These are phyloP conservation scores for Malus sylvestris DNA, from an alignment of 306 rosid genomes.

Conservation along the genomic window DNA sequence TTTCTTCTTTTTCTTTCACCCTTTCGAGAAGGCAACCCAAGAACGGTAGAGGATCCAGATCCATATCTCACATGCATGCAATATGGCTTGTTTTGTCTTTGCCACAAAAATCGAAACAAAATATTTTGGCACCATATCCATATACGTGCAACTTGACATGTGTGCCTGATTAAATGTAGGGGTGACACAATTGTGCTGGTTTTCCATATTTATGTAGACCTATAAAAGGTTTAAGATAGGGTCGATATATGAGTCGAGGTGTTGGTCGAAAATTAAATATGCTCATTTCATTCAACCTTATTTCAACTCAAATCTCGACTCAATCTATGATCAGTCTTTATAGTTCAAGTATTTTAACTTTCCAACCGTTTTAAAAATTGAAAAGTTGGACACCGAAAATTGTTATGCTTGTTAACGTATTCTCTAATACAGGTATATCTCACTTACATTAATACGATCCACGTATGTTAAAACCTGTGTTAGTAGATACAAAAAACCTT, in stretches of 20 bases:
- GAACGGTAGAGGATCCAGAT: no score
- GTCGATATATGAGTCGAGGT: not conserved
- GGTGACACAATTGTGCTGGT: not conserved
- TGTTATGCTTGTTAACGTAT: no score
- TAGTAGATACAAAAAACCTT: not conserved
- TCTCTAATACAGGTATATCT: not conserved
- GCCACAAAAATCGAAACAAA: not conserved
- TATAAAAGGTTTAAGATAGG: not conserved
- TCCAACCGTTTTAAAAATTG: not conserved
- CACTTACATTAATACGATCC: no score
- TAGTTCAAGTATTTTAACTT: not conserved
- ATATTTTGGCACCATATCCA: not conserved
- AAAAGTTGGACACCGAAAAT: no score
- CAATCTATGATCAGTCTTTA: not conserved
- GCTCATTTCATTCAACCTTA: not conserved
- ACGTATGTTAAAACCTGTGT: no score
- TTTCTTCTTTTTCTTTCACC: no score
- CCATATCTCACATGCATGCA: slow-evolving; percentile 10
- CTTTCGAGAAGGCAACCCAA: no score
- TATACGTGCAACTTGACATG: not conserved
- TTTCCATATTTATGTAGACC: not conserved
- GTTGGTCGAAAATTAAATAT: not conserved
- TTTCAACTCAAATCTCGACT: not conserved
- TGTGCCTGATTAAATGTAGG: slow-evolving; percentile 17
- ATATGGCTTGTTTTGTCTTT: slow-evolving; percentile 6